phyloP scores from a whole-genome alignment of 495 filamentous ascomycete genomes.

The Penicillium pancosmium region DNA sequence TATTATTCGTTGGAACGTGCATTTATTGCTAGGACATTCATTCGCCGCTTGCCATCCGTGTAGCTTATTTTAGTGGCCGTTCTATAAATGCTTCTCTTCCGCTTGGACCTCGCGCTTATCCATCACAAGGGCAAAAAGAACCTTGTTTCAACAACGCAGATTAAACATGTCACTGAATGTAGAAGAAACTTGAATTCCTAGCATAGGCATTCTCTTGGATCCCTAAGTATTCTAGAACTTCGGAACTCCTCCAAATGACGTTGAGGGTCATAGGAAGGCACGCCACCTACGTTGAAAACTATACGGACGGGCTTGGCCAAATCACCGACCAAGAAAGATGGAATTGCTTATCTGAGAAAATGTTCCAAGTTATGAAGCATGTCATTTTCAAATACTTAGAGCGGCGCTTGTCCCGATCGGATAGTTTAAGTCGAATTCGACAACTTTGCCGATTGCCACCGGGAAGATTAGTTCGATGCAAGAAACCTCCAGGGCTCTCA shows the following conservation, averaged over 20 bases:
- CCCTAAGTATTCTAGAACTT: neutral
- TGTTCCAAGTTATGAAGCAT: neutral
- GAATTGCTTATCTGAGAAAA: neutral
- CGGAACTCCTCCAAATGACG: neutral
- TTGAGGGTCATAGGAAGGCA: neutral
- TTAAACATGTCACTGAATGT: neutral
- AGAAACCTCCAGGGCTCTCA: neutral
- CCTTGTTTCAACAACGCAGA: neutral
- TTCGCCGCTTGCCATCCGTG: neutral
- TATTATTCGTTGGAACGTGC: neutral
- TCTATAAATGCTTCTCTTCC: constrained; percentile 1
- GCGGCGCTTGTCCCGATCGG: neutral
- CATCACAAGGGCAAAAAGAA: neutral
- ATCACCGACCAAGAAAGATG: neutral
- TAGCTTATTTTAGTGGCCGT: neutral
- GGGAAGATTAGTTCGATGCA: neutral
- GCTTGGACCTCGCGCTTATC: constrained; percentile 1
- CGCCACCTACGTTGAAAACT: neutral
- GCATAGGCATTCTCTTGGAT: neutral
- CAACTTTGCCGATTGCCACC: neutral
- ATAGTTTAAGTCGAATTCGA: neutral
- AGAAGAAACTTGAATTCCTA: neutral
- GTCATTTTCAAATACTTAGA: neutral
- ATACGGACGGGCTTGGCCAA: neutral
- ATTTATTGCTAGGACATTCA: neutral